Percentiles rank a stretch among this genome's conserved stretches.
Evolutionary conservation across 257 asterid species (phyloP).

Genomic region (Pogostemon cablin): DNA sequence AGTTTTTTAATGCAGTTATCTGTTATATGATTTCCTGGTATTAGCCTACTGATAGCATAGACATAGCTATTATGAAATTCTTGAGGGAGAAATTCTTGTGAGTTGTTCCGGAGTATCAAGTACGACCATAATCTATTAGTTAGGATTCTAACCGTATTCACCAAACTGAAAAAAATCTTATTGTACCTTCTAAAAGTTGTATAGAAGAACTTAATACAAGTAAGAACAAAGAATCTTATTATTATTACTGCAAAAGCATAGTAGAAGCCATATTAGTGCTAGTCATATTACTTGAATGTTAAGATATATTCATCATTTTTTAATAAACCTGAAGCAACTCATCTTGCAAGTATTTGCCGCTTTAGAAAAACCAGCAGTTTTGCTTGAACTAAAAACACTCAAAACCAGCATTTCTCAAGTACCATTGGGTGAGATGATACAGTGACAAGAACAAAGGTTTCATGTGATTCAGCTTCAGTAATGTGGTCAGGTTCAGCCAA

Average conservation of each 20-base stretch:
- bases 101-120: conserved; percentile 22
- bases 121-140: not conserved
- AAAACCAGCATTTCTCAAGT: no score
- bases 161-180: conserved; percentile 3
- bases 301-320: conserved; percentile 1
- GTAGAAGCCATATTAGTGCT: not conserved
- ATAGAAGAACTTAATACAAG: not conserved
- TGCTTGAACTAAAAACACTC: no score
- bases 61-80: not conserved
- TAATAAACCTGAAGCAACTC: not conserved
- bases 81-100: not conserved
- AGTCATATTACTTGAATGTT: not conserved
- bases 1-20: conserved; percentile 7
- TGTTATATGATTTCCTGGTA: not conserved
- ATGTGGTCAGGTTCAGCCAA: no score
- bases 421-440: no score
- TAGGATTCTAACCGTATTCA: conserved; percentile 12
- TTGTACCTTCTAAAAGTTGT: not conserved
- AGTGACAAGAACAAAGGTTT: no score
- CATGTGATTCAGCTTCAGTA: no score
- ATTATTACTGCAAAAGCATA: not conserved
- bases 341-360: not conserved
- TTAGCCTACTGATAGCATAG: conserved; percentile 7
- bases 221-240: not conserved
- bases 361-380: no score